Conservation (phyloP, 1,284 basidiomycete genomes). For the Xanthoconium separans region DNA sequence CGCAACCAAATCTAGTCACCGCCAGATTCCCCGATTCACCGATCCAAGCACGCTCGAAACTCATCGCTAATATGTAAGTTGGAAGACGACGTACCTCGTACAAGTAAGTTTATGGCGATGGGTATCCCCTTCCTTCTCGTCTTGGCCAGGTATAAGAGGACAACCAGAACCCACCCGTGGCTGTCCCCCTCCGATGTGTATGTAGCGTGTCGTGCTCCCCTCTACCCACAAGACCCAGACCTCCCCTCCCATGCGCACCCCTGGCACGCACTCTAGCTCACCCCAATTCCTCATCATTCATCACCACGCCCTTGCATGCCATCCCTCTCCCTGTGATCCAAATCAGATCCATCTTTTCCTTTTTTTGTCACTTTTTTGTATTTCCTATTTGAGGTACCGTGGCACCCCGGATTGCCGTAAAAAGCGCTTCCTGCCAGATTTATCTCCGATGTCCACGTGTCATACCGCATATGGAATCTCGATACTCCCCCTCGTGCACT, state of each 20-base stretch:
- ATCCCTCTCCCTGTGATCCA: constrained; percentile 8
- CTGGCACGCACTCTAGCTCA: constrained; percentile 18
- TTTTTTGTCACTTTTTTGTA: constrained; percentile 16
- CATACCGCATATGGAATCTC: constrained; percentile 24
- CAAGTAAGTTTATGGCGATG: constrained; percentile 9
- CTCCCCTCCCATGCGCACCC: constrained; percentile 9
- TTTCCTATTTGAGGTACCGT: constrained; percentile 22
- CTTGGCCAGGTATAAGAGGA: constrained; percentile 21
- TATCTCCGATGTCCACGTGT: constrained; percentile 36
- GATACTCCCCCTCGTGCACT: constrained; percentile 23
- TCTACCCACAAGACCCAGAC: constrained; percentile 31
- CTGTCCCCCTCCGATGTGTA: constrained; percentile 17
- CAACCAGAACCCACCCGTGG: constrained; percentile 12
- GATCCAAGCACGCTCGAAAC: constrained; percentile 15
- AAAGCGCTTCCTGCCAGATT: constrained; percentile 23
- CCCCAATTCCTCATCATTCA: constrained; percentile 26
- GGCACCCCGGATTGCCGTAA: constrained; percentile 36
- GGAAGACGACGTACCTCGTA: constrained; percentile 23
- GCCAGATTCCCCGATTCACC: constrained; percentile 32
- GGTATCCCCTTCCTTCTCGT: neutral
- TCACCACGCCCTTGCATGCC: constrained; percentile 27
- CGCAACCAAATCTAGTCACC: constrained; percentile 17
- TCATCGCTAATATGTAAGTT: neutral
- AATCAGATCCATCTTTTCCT: constrained; percentile 25
- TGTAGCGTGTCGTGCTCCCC: constrained; percentile 18